Conservation (phyloP, 345 rosid species). For the Eucalyptus erythrocorys region DNA sequence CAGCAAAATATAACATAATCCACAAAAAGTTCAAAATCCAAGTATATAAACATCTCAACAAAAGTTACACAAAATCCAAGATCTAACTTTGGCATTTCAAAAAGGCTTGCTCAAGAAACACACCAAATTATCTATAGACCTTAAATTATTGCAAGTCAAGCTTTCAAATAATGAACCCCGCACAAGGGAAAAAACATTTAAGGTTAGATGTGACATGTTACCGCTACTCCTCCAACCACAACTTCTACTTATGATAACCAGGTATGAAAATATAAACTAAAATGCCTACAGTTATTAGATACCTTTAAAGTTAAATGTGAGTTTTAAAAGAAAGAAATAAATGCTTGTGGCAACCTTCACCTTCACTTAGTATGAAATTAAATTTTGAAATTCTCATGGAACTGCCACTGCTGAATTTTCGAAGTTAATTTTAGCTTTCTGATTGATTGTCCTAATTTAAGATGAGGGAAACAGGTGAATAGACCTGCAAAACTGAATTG, state of each 20-base stretch:
- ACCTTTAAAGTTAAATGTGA: too few species aligned
- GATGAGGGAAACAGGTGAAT: neutral
- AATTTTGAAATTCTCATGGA: neutral
- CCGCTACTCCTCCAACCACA: conserved; percentile 3
- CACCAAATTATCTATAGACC: neutral
- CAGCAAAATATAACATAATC: neutral
- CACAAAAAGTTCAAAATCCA: neutral
- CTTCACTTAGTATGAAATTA: neutral
- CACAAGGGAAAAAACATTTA: neutral
- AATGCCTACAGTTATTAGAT: neutral
- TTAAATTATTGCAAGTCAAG: neutral
- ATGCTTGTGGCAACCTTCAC: neutral
- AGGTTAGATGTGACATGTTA: too few species aligned
- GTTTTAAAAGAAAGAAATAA: neutral
- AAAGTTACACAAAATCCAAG: neutral
- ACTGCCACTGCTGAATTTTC: neutral
- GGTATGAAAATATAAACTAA: neutral
- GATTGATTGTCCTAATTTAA: too few species aligned
- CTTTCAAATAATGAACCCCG: neutral
- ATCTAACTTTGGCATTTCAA: neutral
- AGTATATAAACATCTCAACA: neutral
- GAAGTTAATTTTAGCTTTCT: neutral
- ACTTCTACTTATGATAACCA: neutral
- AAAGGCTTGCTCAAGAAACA: neutral
- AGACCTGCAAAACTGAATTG: neutral